Evolutionary conservation across 306 rosid species (phyloP).

Genomic region (Cicer judaicum): DNA sequence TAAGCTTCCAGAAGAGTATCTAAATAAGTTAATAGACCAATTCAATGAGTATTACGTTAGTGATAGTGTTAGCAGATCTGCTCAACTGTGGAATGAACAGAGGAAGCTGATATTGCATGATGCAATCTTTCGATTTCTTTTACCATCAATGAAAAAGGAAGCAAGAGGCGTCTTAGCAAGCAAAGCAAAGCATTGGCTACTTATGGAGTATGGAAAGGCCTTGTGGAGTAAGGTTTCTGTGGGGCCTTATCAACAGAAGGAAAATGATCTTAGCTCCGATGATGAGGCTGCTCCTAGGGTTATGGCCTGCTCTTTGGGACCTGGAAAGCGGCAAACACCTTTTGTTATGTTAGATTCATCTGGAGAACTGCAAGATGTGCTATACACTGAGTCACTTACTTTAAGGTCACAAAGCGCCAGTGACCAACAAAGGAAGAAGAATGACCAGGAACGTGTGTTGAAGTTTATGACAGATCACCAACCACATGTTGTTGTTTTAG

Average conservation of each 20-base stretch:
- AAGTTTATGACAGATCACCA: conserved; percentile 99
- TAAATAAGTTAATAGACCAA: conserved; percentile 73
- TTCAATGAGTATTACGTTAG: conserved; percentile 91
- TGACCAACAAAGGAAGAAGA: conserved; percentile 93
- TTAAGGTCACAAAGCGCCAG: conserved; percentile 75
- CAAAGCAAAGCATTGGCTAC: conserved; percentile 84
- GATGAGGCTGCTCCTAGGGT: conserved; percentile 97
- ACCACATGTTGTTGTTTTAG: conserved; percentile 95
- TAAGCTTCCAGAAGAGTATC: conserved; percentile 79
- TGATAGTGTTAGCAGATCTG: conserved; percentile 96
- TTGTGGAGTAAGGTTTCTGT: conserved; percentile 92
- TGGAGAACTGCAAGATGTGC: conserved; percentile 94
- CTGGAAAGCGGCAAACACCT: conserved; percentile 94
- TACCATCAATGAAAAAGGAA: conserved; percentile 95
- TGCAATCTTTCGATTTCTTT: conserved; percentile 82
- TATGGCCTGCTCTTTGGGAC: conserved; percentile 99
- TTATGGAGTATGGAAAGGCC: conserved; percentile 82
- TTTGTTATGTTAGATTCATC: conserved; percentile 96
- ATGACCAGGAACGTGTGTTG: conserved; percentile 88
- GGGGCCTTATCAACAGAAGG: conserved; percentile 94
- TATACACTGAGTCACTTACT: conserved; percentile 85
- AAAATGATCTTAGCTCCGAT: conserved; percentile 77
- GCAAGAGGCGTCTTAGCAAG: conserved; percentile 77
- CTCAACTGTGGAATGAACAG: conserved; percentile 98
- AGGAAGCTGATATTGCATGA: conserved; percentile 86